phyloP scores from a whole-genome alignment of 805 yeast species.

The Limtongia smithiae region DNA sequence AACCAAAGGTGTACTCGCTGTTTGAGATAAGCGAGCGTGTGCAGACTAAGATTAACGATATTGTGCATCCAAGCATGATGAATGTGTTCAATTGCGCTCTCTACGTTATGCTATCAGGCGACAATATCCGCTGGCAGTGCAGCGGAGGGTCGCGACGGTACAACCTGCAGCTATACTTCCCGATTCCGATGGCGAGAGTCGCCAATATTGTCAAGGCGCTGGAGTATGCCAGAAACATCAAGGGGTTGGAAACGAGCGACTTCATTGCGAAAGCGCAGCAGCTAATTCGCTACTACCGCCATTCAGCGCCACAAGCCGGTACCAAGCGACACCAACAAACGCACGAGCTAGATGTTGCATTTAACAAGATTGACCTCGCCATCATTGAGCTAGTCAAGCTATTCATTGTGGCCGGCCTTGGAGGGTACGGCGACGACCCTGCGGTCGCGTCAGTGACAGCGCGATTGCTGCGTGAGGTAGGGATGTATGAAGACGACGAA shows the following conservation, averaged over 20 bases:
- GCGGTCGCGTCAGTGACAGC: slow-evolving; percentile 11
- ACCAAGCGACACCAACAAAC: neutral
- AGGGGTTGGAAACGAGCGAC: neutral
- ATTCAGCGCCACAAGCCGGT: no score
- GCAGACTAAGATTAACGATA: neutral
- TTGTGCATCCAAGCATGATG: neutral
- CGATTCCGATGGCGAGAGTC: no score
- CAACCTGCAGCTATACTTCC: no score
- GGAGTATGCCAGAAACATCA: slow-evolving; percentile 7
- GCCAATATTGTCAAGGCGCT: slow-evolving; percentile 5
- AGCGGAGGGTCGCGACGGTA: no score
- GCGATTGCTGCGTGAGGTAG: slow-evolving; percentile 14
- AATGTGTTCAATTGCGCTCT: slow-evolving; percentile 19
- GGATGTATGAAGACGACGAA: slow-evolving; percentile 9
- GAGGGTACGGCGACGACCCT: neutral
- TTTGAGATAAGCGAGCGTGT: slow-evolving; percentile 12
- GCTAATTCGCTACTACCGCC: no score
- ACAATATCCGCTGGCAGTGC: slow-evolving; percentile 15
- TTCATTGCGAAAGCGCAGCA: neutral
- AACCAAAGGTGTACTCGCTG: slow-evolving; percentile 4
- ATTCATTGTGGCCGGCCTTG: neutral
- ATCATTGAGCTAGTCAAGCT: slow-evolving; percentile 14
- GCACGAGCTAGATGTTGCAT: neutral
- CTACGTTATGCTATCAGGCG: slow-evolving; percentile 9
- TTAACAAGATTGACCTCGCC: slow-evolving; percentile 9